Percentiles rank a stretch among this genome's conserved stretches.
phyloP scores from a whole-genome alignment of 140 eudicot genomes.

The Bidens hawaiensis region DNA sequence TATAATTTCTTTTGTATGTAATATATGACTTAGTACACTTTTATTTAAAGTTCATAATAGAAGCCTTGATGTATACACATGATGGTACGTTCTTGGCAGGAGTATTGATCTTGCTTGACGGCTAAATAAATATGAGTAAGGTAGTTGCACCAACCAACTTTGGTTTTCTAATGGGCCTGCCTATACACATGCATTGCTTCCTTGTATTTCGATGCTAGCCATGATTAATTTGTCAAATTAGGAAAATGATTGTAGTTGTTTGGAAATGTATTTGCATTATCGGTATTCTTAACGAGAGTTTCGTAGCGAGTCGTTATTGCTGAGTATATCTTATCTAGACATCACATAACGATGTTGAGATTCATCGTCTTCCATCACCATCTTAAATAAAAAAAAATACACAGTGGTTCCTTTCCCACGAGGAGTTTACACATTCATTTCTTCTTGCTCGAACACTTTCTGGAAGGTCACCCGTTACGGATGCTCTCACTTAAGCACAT shows the following conservation, averaged over 20 bases:
- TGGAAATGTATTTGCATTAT: too few species aligned
- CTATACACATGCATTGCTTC: background rate
- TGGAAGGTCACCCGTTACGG: too few species aligned
- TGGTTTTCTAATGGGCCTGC: background rate
- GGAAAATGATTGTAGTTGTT: background rate
- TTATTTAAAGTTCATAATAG: background rate
- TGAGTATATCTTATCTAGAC: too few species aligned
- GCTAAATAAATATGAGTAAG: background rate
- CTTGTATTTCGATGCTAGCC: background rate
- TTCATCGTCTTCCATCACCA: too few species aligned
- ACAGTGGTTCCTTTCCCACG: too few species aligned
- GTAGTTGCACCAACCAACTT: background rate
- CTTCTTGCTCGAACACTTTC: too few species aligned
- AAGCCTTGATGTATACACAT: background rate
- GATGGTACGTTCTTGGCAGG: background rate
- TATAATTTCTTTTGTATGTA: background rate
- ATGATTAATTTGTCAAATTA: background rate
- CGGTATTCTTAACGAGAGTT: too few species aligned
- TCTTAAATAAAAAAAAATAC: too few species aligned
- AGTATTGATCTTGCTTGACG: background rate
- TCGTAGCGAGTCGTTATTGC: too few species aligned
- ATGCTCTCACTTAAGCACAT: too few species aligned
- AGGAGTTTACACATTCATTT: too few species aligned
- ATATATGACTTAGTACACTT: background rate
- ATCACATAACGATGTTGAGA: too few species aligned